These are phyloP conservation scores for Colletotrichum echinochloae DNA, from an alignment of 2,329 filamentous ascomycete species.

Conservation along the genomic window DNA sequence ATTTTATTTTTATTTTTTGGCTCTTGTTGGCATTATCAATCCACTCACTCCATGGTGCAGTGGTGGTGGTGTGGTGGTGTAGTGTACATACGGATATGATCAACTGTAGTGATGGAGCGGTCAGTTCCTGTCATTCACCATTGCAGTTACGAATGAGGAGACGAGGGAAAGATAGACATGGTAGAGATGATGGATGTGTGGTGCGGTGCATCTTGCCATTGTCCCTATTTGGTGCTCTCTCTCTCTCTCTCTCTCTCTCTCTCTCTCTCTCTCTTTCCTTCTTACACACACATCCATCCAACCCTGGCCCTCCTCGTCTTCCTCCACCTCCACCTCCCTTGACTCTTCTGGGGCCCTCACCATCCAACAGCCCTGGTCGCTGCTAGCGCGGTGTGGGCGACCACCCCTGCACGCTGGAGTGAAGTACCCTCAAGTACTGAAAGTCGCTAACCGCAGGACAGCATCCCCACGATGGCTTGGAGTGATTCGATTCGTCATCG, in stretches of 20 bases:
- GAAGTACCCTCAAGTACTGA: slow-evolving; percentile 29
- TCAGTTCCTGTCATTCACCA: background rate
- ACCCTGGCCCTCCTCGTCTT: background rate
- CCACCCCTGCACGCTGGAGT: slow-evolving; percentile 19
- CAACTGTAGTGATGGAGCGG: background rate
- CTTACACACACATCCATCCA: background rate
- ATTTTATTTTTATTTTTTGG: no score
- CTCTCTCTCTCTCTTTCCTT: background rate
- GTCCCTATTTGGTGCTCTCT: slow-evolving; percentile 5
- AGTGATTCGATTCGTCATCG: slow-evolving; percentile 28
- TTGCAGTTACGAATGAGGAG: background rate
- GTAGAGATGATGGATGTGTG: background rate
- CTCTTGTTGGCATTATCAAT: slow-evolving; percentile 22
- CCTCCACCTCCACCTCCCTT: background rate
- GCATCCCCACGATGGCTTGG: slow-evolving; percentile 19
- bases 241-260: background rate
- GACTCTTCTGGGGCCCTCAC: slow-evolving; percentile 14
- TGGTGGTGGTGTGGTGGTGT: background rate
- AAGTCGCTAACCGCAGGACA: slow-evolving; percentile 21
- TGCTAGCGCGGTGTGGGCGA: slow-evolving; percentile 32
- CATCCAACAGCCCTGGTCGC: slow-evolving; percentile 35
- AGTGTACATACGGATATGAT: background rate
- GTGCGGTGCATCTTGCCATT: slow-evolving; percentile 22
- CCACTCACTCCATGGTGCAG: slow-evolving; percentile 22
- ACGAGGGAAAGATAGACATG: slow-evolving; percentile 5